Evolutionary conservation across 2,329 filamentous ascomycete species (phyloP), one percentile per base, ranked within the genome.

Genomic region (Phyllosticta citrichinensis): DNA sequence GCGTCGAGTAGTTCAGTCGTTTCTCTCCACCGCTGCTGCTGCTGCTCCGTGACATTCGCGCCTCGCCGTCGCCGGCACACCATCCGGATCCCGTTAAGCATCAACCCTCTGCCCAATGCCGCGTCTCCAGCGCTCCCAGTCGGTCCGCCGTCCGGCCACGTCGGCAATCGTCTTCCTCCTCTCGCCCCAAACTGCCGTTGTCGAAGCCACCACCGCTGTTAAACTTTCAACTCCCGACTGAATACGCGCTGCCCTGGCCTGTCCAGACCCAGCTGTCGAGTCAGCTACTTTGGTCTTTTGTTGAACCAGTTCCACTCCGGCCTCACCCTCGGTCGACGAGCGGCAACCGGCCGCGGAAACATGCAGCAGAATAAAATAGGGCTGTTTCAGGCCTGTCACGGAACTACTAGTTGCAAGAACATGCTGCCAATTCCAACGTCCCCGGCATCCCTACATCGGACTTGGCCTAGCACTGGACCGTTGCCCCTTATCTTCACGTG

Each of bases 401-500:
- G 5, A 27, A 27, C 1, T 5, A 27, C 27, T 30, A 30, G 27
- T 6, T 30, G 9, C 27, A 8, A 6, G 9, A 30, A 6, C 6
- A 30, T 9, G 25, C 9, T 27, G 25, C 25, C 9, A 9, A 9
- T 6, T 4, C 5, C 25, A 9, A 27, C 33, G 14, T 17, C 33
- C 4, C 33, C 11, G 33, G 33, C 9, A 40, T 40, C 33, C 33
- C 11, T 33, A 8, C 30, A 5, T 30, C 27, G 47, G 47, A 14
- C 22, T 47, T 52, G 52, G 22, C 22, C 22, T 22, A 22, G 20
- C 22, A 24, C 57, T 30, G 57, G 52, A 30, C 52, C 52, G 57
- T 55, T 59, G 24, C 57, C 57, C 56, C 50, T n/a, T 33, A 58
- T 58, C 57, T 59, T 59, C 57, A 59, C 57, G 57, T 59, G 57